These are phyloP conservation scores for Graphiopsis chlorocephala DNA, from an alignment of 2,329 filamentous ascomycete genomes.

Conservation along the genomic window DNA sequence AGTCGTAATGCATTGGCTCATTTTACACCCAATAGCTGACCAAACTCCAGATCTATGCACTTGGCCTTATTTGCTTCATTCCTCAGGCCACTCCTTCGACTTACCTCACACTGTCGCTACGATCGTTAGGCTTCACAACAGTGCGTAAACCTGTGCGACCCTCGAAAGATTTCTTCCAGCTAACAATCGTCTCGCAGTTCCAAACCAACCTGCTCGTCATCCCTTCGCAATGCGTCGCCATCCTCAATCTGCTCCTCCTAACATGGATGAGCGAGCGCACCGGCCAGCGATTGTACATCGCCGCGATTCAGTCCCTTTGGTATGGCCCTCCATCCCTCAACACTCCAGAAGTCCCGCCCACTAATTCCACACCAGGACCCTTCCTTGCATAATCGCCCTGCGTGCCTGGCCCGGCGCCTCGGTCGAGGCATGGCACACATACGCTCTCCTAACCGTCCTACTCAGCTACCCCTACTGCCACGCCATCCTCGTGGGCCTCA, in stretches of 20 bases:
- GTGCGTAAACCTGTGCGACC: background rate
- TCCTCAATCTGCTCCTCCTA: conserved; percentile 47
- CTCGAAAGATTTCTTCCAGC: background rate
- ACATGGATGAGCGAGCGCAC: conserved; percentile 51
- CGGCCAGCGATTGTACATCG: conserved; percentile 53
- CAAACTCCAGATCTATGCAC: conserved; percentile 16
- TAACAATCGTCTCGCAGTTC: conserved; percentile 42
- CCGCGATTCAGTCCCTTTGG: conserved; percentile 40
- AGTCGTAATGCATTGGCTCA: background rate
- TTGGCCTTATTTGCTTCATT: conserved; percentile 41
- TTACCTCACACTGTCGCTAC: conserved; percentile 54
- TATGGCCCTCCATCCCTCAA: conserved; percentile 27
- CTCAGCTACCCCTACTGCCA: conserved; percentile 45
- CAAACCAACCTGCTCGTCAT: conserved; percentile 64
- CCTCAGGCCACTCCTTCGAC: conserved; percentile 50
- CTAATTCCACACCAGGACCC: conserved; percentile 25
- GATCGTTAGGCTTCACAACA: conserved; percentile 24
- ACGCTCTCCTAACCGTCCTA: conserved; percentile 38
- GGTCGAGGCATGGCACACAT: conserved; percentile 40
- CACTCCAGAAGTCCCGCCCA: conserved; percentile 23
- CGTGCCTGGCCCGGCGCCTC: conserved; percentile 29
- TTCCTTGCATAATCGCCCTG: conserved; percentile 41
- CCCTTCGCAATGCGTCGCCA: conserved; percentile 37
- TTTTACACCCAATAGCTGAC: background rate
- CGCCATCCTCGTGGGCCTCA: conserved; percentile 44